Conservation (phyloP, 1,139 yeast genomes). For the Entelexis sorbosivorans region DNA sequence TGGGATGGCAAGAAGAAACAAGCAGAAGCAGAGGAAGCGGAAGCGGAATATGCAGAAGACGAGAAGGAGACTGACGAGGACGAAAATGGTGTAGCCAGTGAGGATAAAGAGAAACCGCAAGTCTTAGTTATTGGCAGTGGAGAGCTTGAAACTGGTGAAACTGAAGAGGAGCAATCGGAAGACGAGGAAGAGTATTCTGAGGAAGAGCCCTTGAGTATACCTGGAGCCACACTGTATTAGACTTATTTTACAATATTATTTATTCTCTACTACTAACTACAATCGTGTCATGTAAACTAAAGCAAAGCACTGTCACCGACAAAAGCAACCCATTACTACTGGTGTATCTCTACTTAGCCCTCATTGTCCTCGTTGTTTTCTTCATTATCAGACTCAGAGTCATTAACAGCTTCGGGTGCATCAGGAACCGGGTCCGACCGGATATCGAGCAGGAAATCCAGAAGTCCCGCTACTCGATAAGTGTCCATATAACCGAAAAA, state of each 20-base stretch:
- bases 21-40: constrained; percentile 27
- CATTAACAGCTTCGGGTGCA: constrained; percentile 6
- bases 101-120: constrained; percentile 21
- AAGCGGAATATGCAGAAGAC: constrained; percentile 24
- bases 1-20: constrained; percentile 45
- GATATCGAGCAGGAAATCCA: constrained; percentile 64
- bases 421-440: constrained; percentile 22
- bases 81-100: constrained; percentile 18
- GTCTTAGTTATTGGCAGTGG: constrained; percentile 18
- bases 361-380: constrained; percentile 12
- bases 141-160: constrained; percentile 6
- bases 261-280: no score
- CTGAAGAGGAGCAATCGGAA: constrained; percentile 3
- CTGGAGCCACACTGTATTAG: neutral
- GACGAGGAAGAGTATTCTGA: constrained; percentile 13
- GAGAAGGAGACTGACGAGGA: constrained; percentile 29
- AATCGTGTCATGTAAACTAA: no score
- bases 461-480: constrained; percentile 49
- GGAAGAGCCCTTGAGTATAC: neutral
- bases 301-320: no score
- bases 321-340: no score
- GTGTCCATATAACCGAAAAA: constrained; percentile 83
- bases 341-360: no score
- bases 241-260: no score
- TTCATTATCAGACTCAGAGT: constrained; percentile 20